Base-by-base conservation (phyloP, 192 early-diverging fungal genomes). In the Podila horticola region DNA sequence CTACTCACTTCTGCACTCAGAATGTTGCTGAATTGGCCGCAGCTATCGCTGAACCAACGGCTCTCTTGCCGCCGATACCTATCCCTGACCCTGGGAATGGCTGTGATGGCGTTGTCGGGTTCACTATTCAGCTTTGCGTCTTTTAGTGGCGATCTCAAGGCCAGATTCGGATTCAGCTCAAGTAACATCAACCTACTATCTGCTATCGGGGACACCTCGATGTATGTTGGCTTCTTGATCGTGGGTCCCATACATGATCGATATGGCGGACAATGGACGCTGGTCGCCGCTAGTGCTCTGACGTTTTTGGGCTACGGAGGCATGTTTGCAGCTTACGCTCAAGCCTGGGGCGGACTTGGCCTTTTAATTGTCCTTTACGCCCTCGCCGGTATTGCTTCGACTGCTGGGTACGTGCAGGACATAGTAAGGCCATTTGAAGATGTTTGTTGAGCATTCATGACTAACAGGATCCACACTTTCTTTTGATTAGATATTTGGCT, bases 61-160 rank as follows among this genome's bases (percentile, higher is more conserved):
- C 20, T 26, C n/a, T 24, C 52, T 8, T 55, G 20, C 4, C n/a
- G 24, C 5, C 52, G 52, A 55, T 81, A 81, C 31, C 5, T 71
- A 20, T 81, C 77, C 11, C 48, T 81, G 17, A 58, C 38, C 10
- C 36, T 81, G 52, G 77, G 77, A 17, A 69, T 81, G 50, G 3
- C 69, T 6, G 77, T 81, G 41, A 81, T 81, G 77, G 62, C 58
- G 19, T 38, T 81, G 31, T 81, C 77, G 4, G 77, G 77, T 20
- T 81, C 77, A 9, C 49, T 81, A 41, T 81, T 81, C 62, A 72
- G 70, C n/a, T 81, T 81, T 58, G 77, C 77, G 15, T 81, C 77
- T 5, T 41, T 81, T 51, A 45, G 66, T 31, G 72, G 66, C 0
- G 77, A 81, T 41, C 66, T 81, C 29, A 81, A 81, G 67, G 77